phyloP scores from a whole-genome alignment of 2,329 filamentous ascomycete genomes.

The Hypoxylon sp. region DNA sequence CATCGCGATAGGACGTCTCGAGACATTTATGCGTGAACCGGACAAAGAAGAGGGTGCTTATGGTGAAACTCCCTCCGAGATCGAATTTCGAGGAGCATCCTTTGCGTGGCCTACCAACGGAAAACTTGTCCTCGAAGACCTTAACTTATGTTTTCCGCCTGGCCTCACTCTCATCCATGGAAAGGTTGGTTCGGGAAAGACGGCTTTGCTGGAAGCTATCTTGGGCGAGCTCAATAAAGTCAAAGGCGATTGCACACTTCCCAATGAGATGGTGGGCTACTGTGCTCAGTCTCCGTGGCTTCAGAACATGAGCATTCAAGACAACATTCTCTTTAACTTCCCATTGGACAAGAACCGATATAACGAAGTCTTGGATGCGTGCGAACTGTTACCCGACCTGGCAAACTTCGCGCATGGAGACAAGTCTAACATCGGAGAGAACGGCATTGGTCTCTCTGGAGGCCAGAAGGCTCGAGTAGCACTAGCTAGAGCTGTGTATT shows the following conservation, averaged over 20 bases:
- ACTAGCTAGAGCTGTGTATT: constrained; percentile 74
- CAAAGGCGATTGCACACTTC: constrained; percentile 63
- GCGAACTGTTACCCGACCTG: constrained; percentile 70
- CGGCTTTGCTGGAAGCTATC: constrained; percentile 70
- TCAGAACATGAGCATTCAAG: constrained; percentile 74
- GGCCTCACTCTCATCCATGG: constrained; percentile 71
- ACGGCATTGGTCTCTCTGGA: constrained; percentile 73
- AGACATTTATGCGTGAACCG: constrained; percentile 88
- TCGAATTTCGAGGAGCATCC: constrained; percentile 74
- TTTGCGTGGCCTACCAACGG: constrained; percentile 84
- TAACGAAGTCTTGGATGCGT: constrained; percentile 72
- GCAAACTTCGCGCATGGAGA: constrained; percentile 70
- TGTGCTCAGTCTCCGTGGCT: constrained; percentile 75
- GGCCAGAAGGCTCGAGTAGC: constrained; percentile 75
- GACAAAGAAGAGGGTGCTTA: constrained; percentile 73
- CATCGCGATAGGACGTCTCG: constrained; percentile 86
- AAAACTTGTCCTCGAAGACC: constrained; percentile 64
- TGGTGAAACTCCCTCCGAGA: constrained; percentile 57
- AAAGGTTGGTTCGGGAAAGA: constrained; percentile 73
- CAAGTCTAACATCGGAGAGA: constrained; percentile 72
- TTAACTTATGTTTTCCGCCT: constrained; percentile 62
- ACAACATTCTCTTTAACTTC: constrained; percentile 76
- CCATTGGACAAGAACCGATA: constrained; percentile 69
- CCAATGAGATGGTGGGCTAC: constrained; percentile 67
- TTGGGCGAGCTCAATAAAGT: constrained; percentile 77